phyloP scores from a whole-genome alignment of 2,329 filamentous ascomycete genomes.

The Microdochium nivale region DNA sequence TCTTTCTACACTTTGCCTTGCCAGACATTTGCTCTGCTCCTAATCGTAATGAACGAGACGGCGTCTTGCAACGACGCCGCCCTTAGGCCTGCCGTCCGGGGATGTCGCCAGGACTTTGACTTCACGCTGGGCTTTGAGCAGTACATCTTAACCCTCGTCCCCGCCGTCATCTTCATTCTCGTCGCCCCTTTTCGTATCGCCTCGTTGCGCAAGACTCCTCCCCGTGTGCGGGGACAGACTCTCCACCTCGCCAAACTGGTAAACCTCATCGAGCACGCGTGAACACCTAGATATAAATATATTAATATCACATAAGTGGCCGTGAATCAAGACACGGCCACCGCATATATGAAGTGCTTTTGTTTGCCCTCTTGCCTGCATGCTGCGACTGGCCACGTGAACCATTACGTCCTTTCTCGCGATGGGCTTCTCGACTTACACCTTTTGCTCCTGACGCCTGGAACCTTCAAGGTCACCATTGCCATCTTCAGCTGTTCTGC shows the following conservation, averaged over 20 bases:
- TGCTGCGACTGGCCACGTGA: neutral
- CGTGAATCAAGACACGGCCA: neutral
- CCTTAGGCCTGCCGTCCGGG: neutral
- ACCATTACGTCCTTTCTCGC: neutral
- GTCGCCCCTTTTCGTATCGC: neutral
- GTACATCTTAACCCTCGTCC: slow-evolving; percentile 11
- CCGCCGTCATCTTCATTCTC: neutral
- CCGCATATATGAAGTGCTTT: neutral
- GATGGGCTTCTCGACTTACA: neutral
- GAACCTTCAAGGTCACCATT: neutral
- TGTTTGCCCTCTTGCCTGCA: neutral
- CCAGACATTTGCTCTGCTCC: neutral
- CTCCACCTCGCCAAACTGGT: neutral
- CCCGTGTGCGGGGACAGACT: neutral
- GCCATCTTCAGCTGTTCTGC: neutral
- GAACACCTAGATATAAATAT: neutral
- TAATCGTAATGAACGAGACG: neutral
- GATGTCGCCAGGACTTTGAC: slow-evolving; percentile 17
- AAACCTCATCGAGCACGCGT: neutral
- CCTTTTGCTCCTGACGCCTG: neutral
- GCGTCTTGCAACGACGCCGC: neutral
- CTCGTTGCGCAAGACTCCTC: neutral
- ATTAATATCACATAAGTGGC: neutral
- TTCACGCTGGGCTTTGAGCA: slow-evolving; percentile 21
- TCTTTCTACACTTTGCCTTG: no score